Evolutionary conservation across 805 yeast genomes (phyloP), one percentile per base, ranked within the genome.

Genomic region (Scheffersomyces spartinae): DNA sequence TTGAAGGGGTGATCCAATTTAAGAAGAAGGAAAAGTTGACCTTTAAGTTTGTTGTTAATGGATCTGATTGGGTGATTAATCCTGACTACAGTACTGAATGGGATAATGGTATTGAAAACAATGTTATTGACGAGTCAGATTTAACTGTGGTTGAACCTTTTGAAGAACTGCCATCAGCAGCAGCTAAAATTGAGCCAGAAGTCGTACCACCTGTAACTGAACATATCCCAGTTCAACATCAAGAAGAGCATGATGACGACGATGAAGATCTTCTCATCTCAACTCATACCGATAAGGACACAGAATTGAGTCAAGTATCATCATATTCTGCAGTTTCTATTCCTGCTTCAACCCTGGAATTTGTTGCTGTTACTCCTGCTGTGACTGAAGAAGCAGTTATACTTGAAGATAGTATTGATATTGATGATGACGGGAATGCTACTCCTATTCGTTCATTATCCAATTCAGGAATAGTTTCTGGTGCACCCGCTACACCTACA

Each of bases 31-130:
- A 47, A 20, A 43, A 49, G 24, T 24, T 58, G 19, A 43, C 47
- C 14, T 60, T 60, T 35, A 60, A 60, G 38, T 60, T 60, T 26
- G 43, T 59, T 4, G 35, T 58, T 10, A 45, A 56, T 33, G 59
- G 40, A 13, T 36, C 33, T 12, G 38, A 40, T 15, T 60, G 67
- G 67, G 26, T 28, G 9, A 36, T 47, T 9, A 26, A 27, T 13
- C 30, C 26, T 5, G 25, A 33, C 8, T 41, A 38, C 28, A 31
- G 30, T 16, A 27, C 31, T 13, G 43, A 35, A 27, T 26, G 26
- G 12, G 52, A 48, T 24, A 45, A 35, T 14, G 54, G 54, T 6
- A 45, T 44, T 22, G 40, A 26, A 13, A 48, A 48, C 33, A 48
- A 48, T 30, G 37, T 34, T 25, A 32, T 47, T 9, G 34, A 30